Conservation (phyloP, 2,329 filamentous ascomycete species). For the Colletotrichum neosansevieriae region DNA sequence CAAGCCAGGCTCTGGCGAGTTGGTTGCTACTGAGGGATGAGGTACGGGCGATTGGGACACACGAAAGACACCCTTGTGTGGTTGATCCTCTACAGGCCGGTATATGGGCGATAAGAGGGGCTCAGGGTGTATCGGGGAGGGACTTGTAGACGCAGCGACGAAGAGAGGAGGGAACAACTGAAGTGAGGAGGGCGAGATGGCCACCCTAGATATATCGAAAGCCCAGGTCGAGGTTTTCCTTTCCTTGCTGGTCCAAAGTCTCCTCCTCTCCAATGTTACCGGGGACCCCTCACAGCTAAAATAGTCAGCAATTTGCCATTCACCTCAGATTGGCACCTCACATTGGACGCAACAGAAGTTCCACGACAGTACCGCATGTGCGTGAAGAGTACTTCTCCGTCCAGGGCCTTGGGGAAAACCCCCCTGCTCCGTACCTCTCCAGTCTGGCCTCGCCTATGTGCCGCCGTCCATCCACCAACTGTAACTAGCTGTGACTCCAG, state of each 20-base stretch:
- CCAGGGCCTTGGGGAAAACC: slow-evolving; percentile 20
- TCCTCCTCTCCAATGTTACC: slow-evolving; percentile 26
- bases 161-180: slow-evolving; percentile 13
- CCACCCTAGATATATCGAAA: slow-evolving; percentile 33
- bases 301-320: slow-evolving; percentile 23
- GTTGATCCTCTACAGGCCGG: slow-evolving; percentile 26
- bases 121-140: not conserved
- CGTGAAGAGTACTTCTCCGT: slow-evolving; percentile 25
- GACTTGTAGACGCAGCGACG: slow-evolving; percentile 15
- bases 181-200: slow-evolving; percentile 12
- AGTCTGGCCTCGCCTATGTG: slow-evolving; percentile 20
- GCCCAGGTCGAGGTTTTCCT: slow-evolving; percentile 24
- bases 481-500: slow-evolving; percentile 22
- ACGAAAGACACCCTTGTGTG: slow-evolving; percentile 25
- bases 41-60: slow-evolving; percentile 20
- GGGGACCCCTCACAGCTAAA: slow-evolving; percentile 31
- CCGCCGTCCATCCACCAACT: slow-evolving; percentile 19
- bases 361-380: slow-evolving; percentile 4
- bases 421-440: slow-evolving; percentile 12
- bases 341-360: slow-evolving; percentile 11
- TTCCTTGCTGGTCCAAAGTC: slow-evolving; percentile 15
- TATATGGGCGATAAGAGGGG: not conserved
- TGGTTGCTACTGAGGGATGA: slow-evolving; percentile 23
- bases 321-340: slow-evolving; percentile 1
- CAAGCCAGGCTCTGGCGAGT: slow-evolving; percentile 37